A percentile compares a stretch with the other conserved stretches of the same genome.
phyloP scores from a whole-genome alignment of 225 moss, liverwort and hornwort genomes.

The Bryum argenteum region DNA sequence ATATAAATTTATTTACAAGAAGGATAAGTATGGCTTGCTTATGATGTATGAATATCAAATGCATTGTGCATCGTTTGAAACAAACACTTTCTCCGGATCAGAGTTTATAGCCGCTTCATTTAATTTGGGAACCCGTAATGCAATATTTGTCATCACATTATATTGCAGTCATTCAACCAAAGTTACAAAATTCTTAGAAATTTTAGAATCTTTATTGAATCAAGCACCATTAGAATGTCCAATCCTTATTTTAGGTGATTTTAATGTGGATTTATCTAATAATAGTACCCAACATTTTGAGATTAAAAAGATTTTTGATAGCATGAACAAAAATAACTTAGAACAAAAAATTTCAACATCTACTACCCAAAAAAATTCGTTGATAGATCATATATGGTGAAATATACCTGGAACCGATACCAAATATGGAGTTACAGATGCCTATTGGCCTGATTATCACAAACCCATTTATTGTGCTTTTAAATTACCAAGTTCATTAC shows the following conservation, averaged over 20 bases:
- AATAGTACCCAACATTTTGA: too few species aligned
- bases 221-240: too few species aligned
- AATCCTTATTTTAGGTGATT: too few species aligned
- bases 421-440: not conserved
- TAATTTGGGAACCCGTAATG: not conserved
- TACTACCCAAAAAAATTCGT: not conserved
- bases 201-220: not conserved
- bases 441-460: not conserved
- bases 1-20: not conserved
- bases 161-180: not conserved
- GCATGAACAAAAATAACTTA: not conserved
- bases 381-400: conserved; percentile 5
- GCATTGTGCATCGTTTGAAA: not conserved
- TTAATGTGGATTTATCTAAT: too few species aligned
- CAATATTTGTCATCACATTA: not conserved
- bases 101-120: not conserved
- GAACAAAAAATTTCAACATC: not conserved
- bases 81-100: not conserved
- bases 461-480: not conserved
- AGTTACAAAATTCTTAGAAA: not conserved
- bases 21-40: not conserved
- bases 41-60: conserved; percentile 11
- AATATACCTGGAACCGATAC: not conserved
- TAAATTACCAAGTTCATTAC: too few species aligned
- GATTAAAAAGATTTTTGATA: not conserved